Evolutionary conservation across 2,329 filamentous ascomycete genomes (phyloP).

Genomic region (Pyrenochaeta sp.): DNA sequence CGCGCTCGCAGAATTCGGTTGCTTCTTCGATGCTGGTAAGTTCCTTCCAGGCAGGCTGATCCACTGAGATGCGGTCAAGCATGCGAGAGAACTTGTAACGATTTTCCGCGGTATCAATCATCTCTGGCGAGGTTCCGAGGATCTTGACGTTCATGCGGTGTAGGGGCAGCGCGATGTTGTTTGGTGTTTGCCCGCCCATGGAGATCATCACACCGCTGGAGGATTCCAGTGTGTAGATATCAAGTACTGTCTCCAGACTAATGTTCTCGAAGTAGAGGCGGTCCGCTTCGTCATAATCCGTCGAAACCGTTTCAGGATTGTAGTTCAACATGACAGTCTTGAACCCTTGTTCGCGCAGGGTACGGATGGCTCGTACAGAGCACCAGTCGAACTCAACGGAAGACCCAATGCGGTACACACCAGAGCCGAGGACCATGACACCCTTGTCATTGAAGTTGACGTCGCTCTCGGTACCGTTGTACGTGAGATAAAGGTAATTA

Average conservation of each 20-base stretch:
- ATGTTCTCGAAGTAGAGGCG: conserved; percentile 97
- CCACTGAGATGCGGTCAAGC: conserved; percentile 91
- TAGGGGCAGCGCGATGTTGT: conserved; percentile 93
- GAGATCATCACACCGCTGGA: conserved; percentile 87
- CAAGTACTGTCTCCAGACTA: conserved; percentile 85
- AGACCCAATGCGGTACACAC: conserved; percentile 95
- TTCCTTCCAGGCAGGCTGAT: conserved; percentile 98
- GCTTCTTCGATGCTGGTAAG: conserved; percentile 94
- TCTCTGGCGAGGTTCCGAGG: conserved; percentile 94
- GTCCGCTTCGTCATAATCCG: conserved; percentile 95
- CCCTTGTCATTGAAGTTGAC: conserved; percentile 86
- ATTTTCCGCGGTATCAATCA: conserved; percentile 98
- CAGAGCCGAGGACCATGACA: conserved; percentile 94
- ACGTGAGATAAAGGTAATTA: conserved; percentile 96
- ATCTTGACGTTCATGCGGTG: conserved; percentile 90
- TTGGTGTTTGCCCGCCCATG: conserved; percentile 97
- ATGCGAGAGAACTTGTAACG: conserved; percentile 98
- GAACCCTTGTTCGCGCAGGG: conserved; percentile 79
- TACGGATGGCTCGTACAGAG: conserved; percentile 91
- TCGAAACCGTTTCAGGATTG: conserved; percentile 88
- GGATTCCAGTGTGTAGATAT: conserved; percentile 89
- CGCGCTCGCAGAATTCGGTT: conserved; percentile 82
- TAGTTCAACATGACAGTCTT: conserved; percentile 95
- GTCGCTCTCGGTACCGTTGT: conserved; percentile 89
- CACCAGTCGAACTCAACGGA: conserved; percentile 99